phyloP scores from a whole-genome alignment of 2,329 filamentous ascomycete genomes.

The Cytospora piceae region DNA sequence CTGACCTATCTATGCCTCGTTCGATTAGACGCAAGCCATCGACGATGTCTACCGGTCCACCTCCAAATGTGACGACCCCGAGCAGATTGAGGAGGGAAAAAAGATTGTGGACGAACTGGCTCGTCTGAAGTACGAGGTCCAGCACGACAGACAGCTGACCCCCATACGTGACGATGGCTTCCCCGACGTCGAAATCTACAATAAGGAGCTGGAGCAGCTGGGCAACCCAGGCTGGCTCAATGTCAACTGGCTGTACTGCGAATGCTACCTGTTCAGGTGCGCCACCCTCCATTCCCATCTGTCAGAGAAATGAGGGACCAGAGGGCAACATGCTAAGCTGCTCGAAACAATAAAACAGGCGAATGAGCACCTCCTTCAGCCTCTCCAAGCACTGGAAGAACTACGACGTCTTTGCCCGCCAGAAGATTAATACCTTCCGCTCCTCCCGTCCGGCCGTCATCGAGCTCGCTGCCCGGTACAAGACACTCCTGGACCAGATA shows the following conservation, averaged over 20 bases:
- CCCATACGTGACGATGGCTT: slow-evolving; percentile 78
- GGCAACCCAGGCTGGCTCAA: slow-evolving; percentile 80
- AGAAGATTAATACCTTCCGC: slow-evolving; percentile 90
- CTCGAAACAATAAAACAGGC: slow-evolving; percentile 49
- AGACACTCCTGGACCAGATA: slow-evolving; percentile 68
- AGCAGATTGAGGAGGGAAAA: slow-evolving; percentile 80
- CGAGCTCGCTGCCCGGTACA: slow-evolving; percentile 48
- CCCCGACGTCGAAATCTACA: slow-evolving; percentile 78
- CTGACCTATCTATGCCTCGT: neutral
- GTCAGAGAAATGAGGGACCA: too few relatives aligned
- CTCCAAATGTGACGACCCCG: slow-evolving; percentile 59
- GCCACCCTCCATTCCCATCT: neutral
- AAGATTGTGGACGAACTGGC: slow-evolving; percentile 78
- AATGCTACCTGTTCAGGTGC: slow-evolving; percentile 91
- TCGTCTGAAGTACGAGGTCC: slow-evolving; percentile 89
- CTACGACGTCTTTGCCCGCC: slow-evolving; percentile 87
- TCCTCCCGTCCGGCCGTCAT: slow-evolving; percentile 76
- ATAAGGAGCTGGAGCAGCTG: slow-evolving; percentile 77
- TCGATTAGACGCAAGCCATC: slow-evolving; percentile 78
- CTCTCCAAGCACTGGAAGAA: slow-evolving; percentile 80
- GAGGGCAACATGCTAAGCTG: slow-evolving; percentile 21
- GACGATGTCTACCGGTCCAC: slow-evolving; percentile 89
- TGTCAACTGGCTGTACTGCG: slow-evolving; percentile 84
- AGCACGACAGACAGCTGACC: slow-evolving; percentile 80
- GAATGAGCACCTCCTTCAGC: slow-evolving; percentile 78